These are phyloP conservation scores for Neurospora cerealis DNA, from an alignment of 495 filamentous ascomycete species.

Conservation along the genomic window DNA sequence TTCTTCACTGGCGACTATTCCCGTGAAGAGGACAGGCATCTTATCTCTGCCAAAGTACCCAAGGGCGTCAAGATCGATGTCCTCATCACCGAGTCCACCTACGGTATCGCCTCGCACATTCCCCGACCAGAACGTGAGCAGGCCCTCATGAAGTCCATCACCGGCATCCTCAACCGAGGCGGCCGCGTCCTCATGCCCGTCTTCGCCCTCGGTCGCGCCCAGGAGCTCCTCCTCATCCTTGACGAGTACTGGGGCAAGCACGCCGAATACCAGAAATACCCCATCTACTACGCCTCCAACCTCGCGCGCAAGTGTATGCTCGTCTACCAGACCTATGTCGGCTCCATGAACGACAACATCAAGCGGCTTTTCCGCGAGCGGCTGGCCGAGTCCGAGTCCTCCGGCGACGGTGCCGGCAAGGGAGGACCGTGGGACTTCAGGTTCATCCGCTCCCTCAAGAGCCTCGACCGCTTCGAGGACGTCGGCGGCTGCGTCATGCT, in stretches of 20 bases:
- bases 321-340: slow-evolving; percentile 94
- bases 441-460: slow-evolving; percentile 82
- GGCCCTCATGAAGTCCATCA: slow-evolving; percentile 89
- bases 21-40: slow-evolving; percentile 84
- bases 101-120: slow-evolving; percentile 84
- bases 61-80: slow-evolving; percentile 81
- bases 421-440: slow-evolving; percentile 95
- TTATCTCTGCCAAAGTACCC: slow-evolving; percentile 84
- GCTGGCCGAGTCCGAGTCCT: slow-evolving; percentile 76
- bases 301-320: slow-evolving; percentile 95
- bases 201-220: slow-evolving; percentile 85
- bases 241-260: slow-evolving; percentile 95
- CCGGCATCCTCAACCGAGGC: slow-evolving; percentile 76
- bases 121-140: slow-evolving; percentile 84
- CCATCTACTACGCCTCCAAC: slow-evolving; percentile 95
- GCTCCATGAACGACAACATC: slow-evolving; percentile 98
- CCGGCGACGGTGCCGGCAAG: slow-evolving; percentile 56
- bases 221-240: slow-evolving; percentile 87
- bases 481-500: slow-evolving; percentile 95
- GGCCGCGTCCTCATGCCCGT: slow-evolving; percentile 92
- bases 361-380: slow-evolving; percentile 78
- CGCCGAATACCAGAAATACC: slow-evolving; percentile 72
- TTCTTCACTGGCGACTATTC: slow-evolving; percentile 98
- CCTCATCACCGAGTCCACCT: slow-evolving; percentile 94
- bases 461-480: slow-evolving; percentile 90